Percentiles rank a stretch among this genome's conserved stretches.
Conservation (phyloP, 2,329 filamentous ascomycete genomes). For the Aspergillus fumigatus region DNA sequence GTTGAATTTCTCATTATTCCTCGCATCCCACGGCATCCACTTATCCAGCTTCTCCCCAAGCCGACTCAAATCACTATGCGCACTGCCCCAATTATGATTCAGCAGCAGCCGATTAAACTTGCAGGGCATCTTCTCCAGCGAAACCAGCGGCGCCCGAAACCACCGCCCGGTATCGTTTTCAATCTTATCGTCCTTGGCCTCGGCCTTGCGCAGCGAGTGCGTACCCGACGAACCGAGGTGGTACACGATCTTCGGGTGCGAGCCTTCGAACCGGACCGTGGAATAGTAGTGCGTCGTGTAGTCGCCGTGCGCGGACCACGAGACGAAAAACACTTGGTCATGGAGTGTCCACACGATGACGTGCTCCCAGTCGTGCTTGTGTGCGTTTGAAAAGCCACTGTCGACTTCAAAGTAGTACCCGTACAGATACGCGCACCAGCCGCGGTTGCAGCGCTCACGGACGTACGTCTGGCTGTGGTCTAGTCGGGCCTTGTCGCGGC, state of each 20-base stretch:
- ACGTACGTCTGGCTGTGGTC: constrained; percentile 7
- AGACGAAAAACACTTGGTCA: too few relatives aligned
- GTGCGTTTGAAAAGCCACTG: background rate
- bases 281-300: too few relatives aligned
- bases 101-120: background rate
- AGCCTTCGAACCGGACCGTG: constrained; percentile 1
- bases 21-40: constrained; percentile 6
- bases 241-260: constrained; percentile 6
- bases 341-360: too few relatives aligned
- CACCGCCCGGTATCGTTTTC: too few relatives aligned
- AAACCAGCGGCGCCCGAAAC: too few relatives aligned
- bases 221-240: constrained; percentile 2
- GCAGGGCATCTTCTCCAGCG: too few relatives aligned
- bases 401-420: constrained; percentile 6
- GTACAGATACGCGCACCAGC: constrained; percentile 6
- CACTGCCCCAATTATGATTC: constrained; percentile 3
- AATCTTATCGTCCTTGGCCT: background rate
- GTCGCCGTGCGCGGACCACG: too few relatives aligned
- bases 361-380: too few relatives aligned
- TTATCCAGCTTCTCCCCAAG: constrained; percentile 2
- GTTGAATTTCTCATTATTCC: constrained; percentile 5
- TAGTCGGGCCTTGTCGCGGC: constrained; percentile 1
- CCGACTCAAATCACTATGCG: constrained; percentile 2
- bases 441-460: constrained; percentile 6
- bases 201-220: constrained; percentile 5